These are phyloP conservation scores for Ganoderma leucocontextum DNA, from an alignment of 1,284 basidiomycete genomes.

Conservation along the genomic window DNA sequence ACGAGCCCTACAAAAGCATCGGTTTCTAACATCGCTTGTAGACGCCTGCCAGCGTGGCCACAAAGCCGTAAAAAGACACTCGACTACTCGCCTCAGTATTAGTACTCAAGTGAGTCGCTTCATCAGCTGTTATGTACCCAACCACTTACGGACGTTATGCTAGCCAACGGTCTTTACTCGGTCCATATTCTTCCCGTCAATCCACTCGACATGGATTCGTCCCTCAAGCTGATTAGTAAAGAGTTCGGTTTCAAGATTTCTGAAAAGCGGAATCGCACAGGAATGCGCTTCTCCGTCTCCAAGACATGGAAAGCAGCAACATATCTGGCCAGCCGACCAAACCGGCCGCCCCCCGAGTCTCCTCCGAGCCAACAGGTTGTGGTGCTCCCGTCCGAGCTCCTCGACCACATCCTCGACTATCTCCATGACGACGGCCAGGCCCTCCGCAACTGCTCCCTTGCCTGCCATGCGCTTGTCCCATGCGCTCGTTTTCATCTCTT, in stretches of 20 bases:
- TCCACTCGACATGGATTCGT: constrained; percentile 1
- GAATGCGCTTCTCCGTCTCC: constrained; percentile 5
- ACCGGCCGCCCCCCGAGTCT: background rate
- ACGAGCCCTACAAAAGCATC: background rate
- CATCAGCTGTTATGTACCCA: background rate
- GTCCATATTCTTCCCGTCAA: background rate
- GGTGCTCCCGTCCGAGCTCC: constrained; percentile 35
- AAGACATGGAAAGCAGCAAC: constrained; percentile 4
- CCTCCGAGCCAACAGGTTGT: background rate
- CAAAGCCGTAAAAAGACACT: background rate
- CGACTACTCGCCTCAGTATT: background rate
- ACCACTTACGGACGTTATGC: background rate
- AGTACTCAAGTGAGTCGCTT: background rate
- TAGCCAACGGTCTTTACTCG: background rate
- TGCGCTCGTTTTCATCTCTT: constrained; percentile 27
- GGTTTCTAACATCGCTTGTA: background rate
- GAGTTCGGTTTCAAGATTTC: constrained; percentile 6
- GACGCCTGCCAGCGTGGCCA: constrained; percentile 4
- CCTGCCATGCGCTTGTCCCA: constrained; percentile 20
- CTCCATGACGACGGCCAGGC: constrained; percentile 34
- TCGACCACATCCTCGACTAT: constrained; percentile 40
- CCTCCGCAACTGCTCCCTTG: constrained; percentile 34
- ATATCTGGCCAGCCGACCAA: background rate
- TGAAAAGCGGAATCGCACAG: background rate
- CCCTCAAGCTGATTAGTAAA: constrained; percentile 2